Percentiles rank a stretch among this genome's conserved stretches.
phyloP scores from a whole-genome alignment of 805 yeast genomes.

The Hanseniaspora singularis region DNA sequence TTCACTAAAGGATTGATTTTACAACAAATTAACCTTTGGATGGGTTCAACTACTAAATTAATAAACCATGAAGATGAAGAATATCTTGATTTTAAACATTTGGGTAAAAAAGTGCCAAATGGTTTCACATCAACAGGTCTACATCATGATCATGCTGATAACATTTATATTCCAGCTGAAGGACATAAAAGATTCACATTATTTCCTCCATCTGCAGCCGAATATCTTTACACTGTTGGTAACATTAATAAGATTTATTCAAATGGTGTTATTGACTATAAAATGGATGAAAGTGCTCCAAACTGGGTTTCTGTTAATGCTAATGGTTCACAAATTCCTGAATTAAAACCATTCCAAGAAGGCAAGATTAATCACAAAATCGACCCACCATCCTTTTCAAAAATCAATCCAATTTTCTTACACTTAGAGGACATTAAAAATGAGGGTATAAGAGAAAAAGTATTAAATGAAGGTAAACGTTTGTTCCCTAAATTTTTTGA shows the following conservation, averaged over 20 bases:
- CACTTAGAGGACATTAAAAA: slow-evolving; percentile 43
- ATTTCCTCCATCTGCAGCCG: slow-evolving; percentile 52
- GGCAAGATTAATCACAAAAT: slow-evolving; percentile 24
- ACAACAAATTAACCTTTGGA: slow-evolving; percentile 68
- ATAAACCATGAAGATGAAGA: slow-evolving; percentile 16
- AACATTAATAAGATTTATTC: slow-evolving; percentile 38
- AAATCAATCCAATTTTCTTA: slow-evolving; percentile 48
- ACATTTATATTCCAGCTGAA: slow-evolving; percentile 47
- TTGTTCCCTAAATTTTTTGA: slow-evolving; percentile 40
- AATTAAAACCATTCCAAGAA: slow-evolving; percentile 36
- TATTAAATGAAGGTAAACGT: slow-evolving; percentile 31
- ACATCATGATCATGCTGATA: slow-evolving; percentile 75
- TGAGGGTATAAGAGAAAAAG: slow-evolving; percentile 19
- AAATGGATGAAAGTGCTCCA: slow-evolving; percentile 42
- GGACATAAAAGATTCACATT: slow-evolving; percentile 59
- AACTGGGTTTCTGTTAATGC: slow-evolving; percentile 50
- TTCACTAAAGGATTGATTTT: slow-evolving; percentile 37
- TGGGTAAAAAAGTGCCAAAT: slow-evolving; percentile 48
- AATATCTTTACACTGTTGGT: slow-evolving; percentile 52
- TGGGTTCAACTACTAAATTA: slow-evolving; percentile 36
- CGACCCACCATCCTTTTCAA: slow-evolving; percentile 62
- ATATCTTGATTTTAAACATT: slow-evolving; percentile 23
- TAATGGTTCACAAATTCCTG: slow-evolving; percentile 49
- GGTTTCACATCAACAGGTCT: slow-evolving; percentile 58
- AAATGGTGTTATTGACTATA: slow-evolving; percentile 61